Base-by-base conservation (phyloP, 2,329 filamentous ascomycete species). In the Xylaria sp. region DNA sequence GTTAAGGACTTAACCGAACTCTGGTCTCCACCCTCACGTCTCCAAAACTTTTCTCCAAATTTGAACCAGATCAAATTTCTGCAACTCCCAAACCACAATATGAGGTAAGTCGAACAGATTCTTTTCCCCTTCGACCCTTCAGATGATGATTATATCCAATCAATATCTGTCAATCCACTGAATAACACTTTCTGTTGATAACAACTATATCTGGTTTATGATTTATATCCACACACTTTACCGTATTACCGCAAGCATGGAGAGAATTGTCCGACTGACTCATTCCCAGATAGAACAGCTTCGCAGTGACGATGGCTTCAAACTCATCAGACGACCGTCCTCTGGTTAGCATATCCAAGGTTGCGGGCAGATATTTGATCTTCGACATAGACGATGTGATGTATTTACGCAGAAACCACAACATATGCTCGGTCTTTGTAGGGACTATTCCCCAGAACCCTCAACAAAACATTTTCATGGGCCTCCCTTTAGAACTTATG, bases 401-500 rank as follows among this genome's bases (percentile, higher is more conserved):
- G 75, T 88, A 91, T 79, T 85, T 97, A 71, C 92, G 96, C 73
- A 90, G 92, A 71, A 85, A 89, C 75, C 88, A 97, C 83, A 90
- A 93, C 79, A 94, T 97, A 76, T 94, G 92, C 77, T 94, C 94
- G 72, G 91, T 96, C 39, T 86, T 97, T 65, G 90, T 93, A 69
- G 96, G 96, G 66, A 94, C 93, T 8, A 89, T 97, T 37, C 95
- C 96, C 1, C 94, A 98, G 81, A 91, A 94, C 66, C 94, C 94
- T 6, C 95, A 97, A 75, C 96, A 99, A 82, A 98, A 97, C 82
- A 88, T 97, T 67, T 98, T 98, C 79, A 88, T 95, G 68, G 93
- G 94, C 55, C 83, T 98, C 59, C 96, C 96, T 2, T 83, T 98
- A 32, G 92, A 98, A 83, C 85, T 99, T 54, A 93, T 96, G 84